These are phyloP conservation scores for Mastigamoeba balamuthi DNA, from an alignment of 78 protist genomes.

Conservation along the genomic window DNA sequence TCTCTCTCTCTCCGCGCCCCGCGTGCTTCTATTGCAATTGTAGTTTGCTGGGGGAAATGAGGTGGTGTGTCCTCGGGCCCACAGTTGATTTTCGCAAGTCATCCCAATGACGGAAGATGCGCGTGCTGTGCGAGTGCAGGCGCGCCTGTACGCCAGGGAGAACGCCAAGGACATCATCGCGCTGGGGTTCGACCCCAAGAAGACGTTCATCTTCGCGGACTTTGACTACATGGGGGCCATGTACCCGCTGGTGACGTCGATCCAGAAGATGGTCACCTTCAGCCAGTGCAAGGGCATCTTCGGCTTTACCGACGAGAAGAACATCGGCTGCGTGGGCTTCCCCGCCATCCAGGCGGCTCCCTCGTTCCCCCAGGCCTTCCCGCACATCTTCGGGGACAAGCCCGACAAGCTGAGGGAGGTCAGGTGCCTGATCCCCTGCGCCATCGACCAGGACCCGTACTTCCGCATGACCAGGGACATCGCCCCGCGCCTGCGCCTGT, in stretches of 20 bases:
- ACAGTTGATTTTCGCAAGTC: too few species aligned
- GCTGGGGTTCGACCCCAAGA: slow-evolving; percentile 90
- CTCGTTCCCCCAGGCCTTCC: slow-evolving; percentile 84
- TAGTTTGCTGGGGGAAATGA: too few species aligned
- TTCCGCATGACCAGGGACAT: slow-evolving; percentile 97
- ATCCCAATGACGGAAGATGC: too few species aligned
- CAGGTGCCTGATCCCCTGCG: slow-evolving; percentile 97
- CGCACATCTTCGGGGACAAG: slow-evolving; percentile 78
- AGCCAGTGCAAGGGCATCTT: slow-evolving; percentile 49
- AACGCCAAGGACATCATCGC: slow-evolving; percentile 98
- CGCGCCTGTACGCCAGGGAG: slow-evolving; percentile 46
- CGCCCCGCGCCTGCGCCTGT: slow-evolving; percentile 81
- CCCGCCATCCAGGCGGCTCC: slow-evolving; percentile 97
- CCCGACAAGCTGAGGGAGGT: slow-evolving; percentile 26
- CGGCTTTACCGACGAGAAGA: slow-evolving; percentile 63
- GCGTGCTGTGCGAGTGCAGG: too few species aligned
- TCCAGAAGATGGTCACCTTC: slow-evolving; percentile 32
- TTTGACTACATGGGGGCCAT: slow-evolving; percentile 71
- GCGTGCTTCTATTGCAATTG: background rate
- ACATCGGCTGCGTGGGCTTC: slow-evolving; percentile 79
- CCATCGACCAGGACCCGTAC: slow-evolving; percentile 99
- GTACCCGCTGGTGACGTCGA: slow-evolving; percentile 57
- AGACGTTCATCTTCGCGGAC: slow-evolving; percentile 96
- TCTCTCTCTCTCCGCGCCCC: background rate
- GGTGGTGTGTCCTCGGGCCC: too few species aligned